Conservation (phyloP, 1,139 yeast species). For the Citeromyces hawaiiensis region DNA sequence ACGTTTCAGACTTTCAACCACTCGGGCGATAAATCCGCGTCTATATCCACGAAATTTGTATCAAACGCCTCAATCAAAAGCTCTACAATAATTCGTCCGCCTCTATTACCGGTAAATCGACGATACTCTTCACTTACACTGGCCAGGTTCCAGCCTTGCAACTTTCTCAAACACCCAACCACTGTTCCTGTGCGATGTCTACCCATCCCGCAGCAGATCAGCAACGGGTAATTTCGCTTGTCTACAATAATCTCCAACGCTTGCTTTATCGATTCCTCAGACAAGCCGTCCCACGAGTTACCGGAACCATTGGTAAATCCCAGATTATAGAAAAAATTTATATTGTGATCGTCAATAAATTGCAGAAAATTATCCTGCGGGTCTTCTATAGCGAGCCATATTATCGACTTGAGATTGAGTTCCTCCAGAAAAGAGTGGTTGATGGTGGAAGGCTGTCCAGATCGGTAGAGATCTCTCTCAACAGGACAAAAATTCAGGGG, state of each 20-base stretch:
- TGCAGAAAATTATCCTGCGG: constrained; percentile 81
- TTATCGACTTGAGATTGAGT: constrained; percentile 61
- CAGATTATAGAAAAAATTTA: constrained; percentile 42
- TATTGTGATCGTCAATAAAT: constrained; percentile 61
- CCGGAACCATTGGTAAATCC: constrained; percentile 61
- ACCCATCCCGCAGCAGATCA: constrained; percentile 97
- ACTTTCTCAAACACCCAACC: constrained; percentile 77
- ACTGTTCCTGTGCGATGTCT: constrained; percentile 94
- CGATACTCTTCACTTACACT: constrained; percentile 90
- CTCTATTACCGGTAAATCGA: constrained; percentile 83
- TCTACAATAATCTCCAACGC: constrained; percentile 69
- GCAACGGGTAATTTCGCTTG: constrained; percentile 62
- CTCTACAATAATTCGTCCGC: constrained; percentile 86
- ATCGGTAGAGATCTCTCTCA: constrained; percentile 70
- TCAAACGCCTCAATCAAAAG: constrained; percentile 79
- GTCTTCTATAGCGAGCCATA: constrained; percentile 94
- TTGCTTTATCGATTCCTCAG: constrained; percentile 66
- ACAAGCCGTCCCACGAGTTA: constrained; percentile 95
- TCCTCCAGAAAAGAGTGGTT: constrained; percentile 76
- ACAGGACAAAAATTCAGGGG: constrained; percentile 94
- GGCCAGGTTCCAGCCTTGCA: constrained; percentile 95
- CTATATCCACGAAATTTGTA: constrained; percentile 35
- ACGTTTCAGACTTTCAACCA: constrained; percentile 20
- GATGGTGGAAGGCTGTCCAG: constrained; percentile 95
- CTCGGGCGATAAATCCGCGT: constrained; percentile 34